These are phyloP conservation scores for Rhynchospora breviuscula DNA, from an alignment of 176 grass and related monocot genomes.

Conservation along the genomic window DNA sequence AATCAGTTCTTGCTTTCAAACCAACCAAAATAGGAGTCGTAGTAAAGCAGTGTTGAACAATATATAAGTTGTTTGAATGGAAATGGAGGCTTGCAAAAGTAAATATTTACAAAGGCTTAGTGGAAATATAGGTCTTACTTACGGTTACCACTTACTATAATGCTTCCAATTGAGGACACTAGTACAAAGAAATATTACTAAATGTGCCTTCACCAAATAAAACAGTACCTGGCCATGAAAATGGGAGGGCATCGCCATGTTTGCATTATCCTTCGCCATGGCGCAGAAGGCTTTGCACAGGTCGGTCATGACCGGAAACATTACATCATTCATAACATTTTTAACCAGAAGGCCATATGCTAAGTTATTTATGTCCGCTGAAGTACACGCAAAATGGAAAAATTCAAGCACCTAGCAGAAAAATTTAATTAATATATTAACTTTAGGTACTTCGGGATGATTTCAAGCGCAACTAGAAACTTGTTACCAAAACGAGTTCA, in stretches of 20 bases:
- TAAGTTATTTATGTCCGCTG: constrained; percentile 93
- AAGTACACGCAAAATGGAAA: constrained; percentile 97
- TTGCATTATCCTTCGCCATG: constrained; percentile 62
- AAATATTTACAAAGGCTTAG: not conserved
- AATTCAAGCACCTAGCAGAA: constrained; percentile 70
- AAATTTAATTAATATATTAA: not conserved
- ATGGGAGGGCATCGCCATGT: constrained; percentile 53
- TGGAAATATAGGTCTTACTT: not conserved
- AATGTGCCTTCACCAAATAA: not conserved
- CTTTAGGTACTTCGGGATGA: too few species aligned
- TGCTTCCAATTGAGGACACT: not conserved
- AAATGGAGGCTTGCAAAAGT: not conserved
- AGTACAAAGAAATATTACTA: not conserved
- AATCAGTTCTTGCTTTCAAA: not conserved
- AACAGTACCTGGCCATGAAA: constrained; percentile 81
- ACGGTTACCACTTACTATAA: not conserved
- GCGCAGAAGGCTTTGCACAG: constrained; percentile 43
- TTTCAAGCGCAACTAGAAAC: too few species aligned
- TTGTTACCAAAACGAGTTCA: too few species aligned
- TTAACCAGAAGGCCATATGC: constrained; percentile 75
- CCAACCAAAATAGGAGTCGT: not conserved
- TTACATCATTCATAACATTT: constrained; percentile 57
- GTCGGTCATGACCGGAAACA: constrained; percentile 67
- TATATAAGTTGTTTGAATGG: not conserved
- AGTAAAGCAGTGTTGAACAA: not conserved